phyloP scores from a whole-genome alignment of 2,329 filamentous ascomycete genomes.

The Thielaviopsis populi region DNA sequence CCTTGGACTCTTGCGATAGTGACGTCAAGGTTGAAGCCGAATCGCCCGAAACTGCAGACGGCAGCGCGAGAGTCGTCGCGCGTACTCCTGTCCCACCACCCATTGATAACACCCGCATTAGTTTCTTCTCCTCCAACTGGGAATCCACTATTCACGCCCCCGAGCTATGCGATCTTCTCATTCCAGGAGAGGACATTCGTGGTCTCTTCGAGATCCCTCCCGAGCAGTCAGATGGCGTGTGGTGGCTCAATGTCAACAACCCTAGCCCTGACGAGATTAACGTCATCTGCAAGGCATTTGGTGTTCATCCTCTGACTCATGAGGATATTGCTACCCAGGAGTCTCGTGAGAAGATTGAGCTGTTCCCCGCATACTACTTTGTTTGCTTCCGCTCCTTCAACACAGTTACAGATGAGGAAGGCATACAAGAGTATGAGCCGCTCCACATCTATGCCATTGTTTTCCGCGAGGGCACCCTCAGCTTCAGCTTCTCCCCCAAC shows the following conservation, averaged over 20 bases:
- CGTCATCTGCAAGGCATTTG: conserved; percentile 83
- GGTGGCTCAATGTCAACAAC: conserved; percentile 93
- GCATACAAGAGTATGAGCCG: conserved; percentile 74
- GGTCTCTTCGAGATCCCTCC: conserved; percentile 63
- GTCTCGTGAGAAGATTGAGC: conserved; percentile 92
- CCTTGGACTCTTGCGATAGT: not conserved
- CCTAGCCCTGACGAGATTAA: conserved; percentile 79
- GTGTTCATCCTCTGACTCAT: conserved; percentile 84
- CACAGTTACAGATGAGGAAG: conserved; percentile 58
- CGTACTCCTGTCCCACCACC: conserved; percentile 22
- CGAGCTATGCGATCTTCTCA: conserved; percentile 72
- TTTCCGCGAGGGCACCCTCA: conserved; percentile 86
- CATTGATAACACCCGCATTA: conserved; percentile 65
- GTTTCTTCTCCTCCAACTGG: conserved; percentile 91
- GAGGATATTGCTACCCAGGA: conserved; percentile 95
- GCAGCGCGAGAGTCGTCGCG: conserved; percentile 14
- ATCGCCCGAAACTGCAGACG: conserved; percentile 25
- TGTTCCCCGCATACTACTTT: conserved; percentile 97
- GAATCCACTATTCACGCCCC: conserved; percentile 86
- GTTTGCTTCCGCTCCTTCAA: conserved; percentile 93
- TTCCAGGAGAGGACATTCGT: conserved; percentile 78
- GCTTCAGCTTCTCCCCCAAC: conserved; percentile 84
- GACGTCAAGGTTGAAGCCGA: conserved; percentile 21
- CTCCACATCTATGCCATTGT: conserved; percentile 96
- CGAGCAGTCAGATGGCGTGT: conserved; percentile 62